phyloP scores from a whole-genome alignment of 2,329 filamentous ascomycete genomes.

The Monosporascus sp. region DNA sequence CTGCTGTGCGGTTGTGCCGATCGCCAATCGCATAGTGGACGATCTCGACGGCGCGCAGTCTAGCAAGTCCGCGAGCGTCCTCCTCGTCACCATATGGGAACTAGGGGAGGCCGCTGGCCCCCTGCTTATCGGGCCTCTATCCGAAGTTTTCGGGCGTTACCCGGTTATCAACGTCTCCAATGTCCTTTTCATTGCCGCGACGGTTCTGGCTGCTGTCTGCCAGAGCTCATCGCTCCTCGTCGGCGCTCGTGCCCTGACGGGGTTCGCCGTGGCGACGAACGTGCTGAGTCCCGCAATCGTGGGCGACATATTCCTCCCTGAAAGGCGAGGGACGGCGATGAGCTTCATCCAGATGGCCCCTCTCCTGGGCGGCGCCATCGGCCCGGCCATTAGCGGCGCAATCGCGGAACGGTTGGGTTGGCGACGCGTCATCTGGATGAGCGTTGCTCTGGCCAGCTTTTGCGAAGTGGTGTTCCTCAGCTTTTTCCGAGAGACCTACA shows the following conservation, averaged over 20 bases:
- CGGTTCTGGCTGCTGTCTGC: conserved; percentile 41
- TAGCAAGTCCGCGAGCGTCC: conserved; percentile 43
- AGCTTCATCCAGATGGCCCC: conserved; percentile 53
- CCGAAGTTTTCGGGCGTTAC: conserved; percentile 55
- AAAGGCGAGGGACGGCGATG: conserved; percentile 55
- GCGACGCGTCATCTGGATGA: conserved; percentile 48
- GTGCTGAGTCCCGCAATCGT: conserved; percentile 60
- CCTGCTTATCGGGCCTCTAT: conserved; percentile 56
- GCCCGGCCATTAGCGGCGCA: conserved; percentile 49
- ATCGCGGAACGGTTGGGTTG: conserved; percentile 52
- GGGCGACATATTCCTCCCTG: conserved; percentile 56
- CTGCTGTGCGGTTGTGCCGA: conserved; percentile 51
- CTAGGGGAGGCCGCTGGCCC: conserved; percentile 61
- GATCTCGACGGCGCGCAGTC: conserved; percentile 37
- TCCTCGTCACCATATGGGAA: conserved; percentile 69
- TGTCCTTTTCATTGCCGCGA: conserved; percentile 44
- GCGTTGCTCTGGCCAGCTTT: conserved; percentile 38
- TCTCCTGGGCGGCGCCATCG: conserved; percentile 51
- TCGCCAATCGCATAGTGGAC: conserved; percentile 45
- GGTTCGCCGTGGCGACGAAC: conserved; percentile 59
- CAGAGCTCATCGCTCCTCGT: conserved; percentile 44
- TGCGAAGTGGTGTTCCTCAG: conserved; percentile 48
- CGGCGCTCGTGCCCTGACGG: conserved; percentile 51
- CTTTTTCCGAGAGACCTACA: conserved; percentile 57
- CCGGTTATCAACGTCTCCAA: conserved; percentile 51